Base-by-base conservation (phyloP, 805 yeast genomes). In the Candida odintsovae region DNA sequence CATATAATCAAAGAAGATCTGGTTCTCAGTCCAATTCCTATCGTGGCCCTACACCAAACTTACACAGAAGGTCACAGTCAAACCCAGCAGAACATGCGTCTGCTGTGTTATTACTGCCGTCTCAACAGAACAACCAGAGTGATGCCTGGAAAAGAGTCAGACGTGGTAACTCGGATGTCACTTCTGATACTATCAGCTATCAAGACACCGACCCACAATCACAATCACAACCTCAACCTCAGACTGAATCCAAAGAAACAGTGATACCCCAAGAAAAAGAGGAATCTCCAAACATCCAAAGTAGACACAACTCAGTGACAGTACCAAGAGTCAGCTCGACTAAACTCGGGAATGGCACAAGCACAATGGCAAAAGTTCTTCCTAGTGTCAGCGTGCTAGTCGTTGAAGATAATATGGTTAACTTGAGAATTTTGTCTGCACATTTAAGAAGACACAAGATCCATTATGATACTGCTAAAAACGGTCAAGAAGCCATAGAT, bases 351-450 rank as follows among this genome's bases (percentile, higher is more conserved):
- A 51, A 26, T 38, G 61, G 56, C 9, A 54, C 52, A 9, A 51
- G 52, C 38, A 65, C 73, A 16, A 64, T 66, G 59, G 70, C 70
- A 16, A 83, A 81, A 45, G 90, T 94, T 19, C 73, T 92, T 18
- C 96, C 97, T 0, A 86, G 89, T 50, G 83, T 94, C 38, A 88
- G 89, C 38, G 96, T 94, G 1, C 68, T 94, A 44, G 90, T 94
- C 37, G 99, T 94, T 10, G 99, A 94, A 65, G 99, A 94, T 71
- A 94, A 94, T 65, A 83, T 90, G 33, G 90, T 94, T 59, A 94
- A 94, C 66, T 95, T 88, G 67, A 86, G 87, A 42, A 90, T 94
- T 73, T 72, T 94, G 63, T 94, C 90, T 16, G 86, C 95, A 15
- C 92, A 90, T 58, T 71, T 94, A 64, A 77, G 89, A 54, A 85